Evolutionary conservation across 768 basidiomycete species (phyloP).

Genomic region (Cubamyces sp.): DNA sequence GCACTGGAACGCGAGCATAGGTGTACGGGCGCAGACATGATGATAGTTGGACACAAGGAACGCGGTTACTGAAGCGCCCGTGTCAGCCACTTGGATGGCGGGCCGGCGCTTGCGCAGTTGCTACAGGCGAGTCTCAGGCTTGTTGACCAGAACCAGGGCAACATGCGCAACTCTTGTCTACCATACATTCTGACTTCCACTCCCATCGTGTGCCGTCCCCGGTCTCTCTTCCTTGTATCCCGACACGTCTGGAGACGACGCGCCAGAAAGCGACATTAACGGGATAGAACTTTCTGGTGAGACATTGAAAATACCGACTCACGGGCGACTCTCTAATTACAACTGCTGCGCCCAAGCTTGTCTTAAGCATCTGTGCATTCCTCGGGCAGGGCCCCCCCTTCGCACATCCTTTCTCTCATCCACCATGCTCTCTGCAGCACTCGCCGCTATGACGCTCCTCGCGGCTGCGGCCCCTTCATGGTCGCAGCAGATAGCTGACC

Average conservation of each 20-base stretch:
- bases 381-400: slow-evolving; percentile 24
- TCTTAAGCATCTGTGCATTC: background rate
- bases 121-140: background rate
- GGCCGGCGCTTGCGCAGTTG: background rate
- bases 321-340: background rate
- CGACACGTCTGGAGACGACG: background rate
- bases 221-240: background rate
- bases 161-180: background rate
- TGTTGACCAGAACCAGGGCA: background rate
- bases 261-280: background rate
- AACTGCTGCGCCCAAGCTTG: slow-evolving; percentile 4
- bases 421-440: slow-evolving; percentile 18
- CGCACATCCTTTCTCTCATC: background rate
- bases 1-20: too few relatives aligned
- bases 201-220: background rate
- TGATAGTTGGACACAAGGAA: background rate
- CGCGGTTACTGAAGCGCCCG: background rate
- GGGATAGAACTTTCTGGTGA: slow-evolving; percentile 6
- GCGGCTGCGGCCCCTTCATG: slow-evolving; percentile 15
- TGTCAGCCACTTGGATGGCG: background rate
- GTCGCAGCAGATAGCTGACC: slow-evolving; percentile 21
- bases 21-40: background rate
- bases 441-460: slow-evolving; percentile 18
- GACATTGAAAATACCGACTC: background rate
- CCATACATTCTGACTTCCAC: background rate